A percentile compares a stretch with the other conserved stretches of the same genome.
Conservation (phyloP, 108 stramenopile species). For the Skeletonema menzelii region DNA sequence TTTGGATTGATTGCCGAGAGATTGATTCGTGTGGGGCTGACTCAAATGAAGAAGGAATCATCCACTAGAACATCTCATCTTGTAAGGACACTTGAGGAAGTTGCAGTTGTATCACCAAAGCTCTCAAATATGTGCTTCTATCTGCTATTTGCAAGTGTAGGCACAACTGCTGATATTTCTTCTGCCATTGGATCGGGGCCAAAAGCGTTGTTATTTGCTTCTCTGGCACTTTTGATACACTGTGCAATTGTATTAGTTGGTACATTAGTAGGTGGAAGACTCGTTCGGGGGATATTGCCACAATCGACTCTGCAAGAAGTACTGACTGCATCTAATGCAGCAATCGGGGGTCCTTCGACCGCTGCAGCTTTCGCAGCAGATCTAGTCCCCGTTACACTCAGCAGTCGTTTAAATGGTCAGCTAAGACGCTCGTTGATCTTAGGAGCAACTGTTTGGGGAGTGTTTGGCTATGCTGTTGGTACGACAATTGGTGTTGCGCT, state of each 20-base stretch:
- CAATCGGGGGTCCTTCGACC: conserved; percentile 79
- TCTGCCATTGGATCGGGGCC: conserved; percentile 45
- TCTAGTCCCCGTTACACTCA: background rate
- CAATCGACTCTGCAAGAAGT: conserved; percentile 58
- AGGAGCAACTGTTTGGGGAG: conserved; percentile 73
- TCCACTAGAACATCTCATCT: background rate
- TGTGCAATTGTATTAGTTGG: conserved; percentile 37
- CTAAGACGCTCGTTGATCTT: conserved; percentile 51
- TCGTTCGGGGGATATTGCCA: background rate
- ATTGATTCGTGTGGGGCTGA: conserved; percentile 11
- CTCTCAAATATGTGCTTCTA: conserved; percentile 59
- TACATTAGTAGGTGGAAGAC: conserved; percentile 10
- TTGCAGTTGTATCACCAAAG: conserved; percentile 26
- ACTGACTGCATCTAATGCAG: conserved; percentile 81
- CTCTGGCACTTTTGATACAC: conserved; percentile 59
- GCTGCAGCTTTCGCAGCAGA: conserved; percentile 73
- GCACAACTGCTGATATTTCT: conserved; percentile 56
- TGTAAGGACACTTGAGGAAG: conserved; percentile 5
- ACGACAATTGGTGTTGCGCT: conserved; percentile 24
- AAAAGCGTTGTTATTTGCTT: conserved; percentile 47
- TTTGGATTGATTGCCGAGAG: conserved; percentile 30
- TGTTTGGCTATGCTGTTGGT: conserved; percentile 73
- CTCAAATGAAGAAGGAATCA: background rate
- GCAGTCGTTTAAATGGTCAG: background rate
- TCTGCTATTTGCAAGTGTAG: conserved; percentile 72